Evolutionary conservation across 768 basidiomycete species (phyloP), one percentile per base, ranked within the genome.

Genomic region (Mycena leptocephala): DNA sequence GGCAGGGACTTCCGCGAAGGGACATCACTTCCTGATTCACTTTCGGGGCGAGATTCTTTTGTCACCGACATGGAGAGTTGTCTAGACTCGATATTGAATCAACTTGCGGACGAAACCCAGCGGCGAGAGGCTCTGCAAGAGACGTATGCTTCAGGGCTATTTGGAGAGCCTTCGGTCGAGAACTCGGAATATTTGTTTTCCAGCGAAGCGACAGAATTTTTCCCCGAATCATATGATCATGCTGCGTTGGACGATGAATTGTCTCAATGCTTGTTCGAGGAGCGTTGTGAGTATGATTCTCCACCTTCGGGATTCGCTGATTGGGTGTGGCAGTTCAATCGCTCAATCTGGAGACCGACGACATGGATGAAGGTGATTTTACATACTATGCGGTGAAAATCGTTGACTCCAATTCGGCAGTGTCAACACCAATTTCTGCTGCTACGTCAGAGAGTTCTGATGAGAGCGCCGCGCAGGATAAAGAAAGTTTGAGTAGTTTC

Each of bases 71-170:
- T 68, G 51, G 59, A 74, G 26, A 53, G 6, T 11, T 58, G 37
- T 22, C 30, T 73, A 1, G 56, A 73, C 20, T 56, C 63, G 28
- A 66, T 73, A 8, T 26, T 73, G 30, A 66, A 66, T 37, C 39
- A 58, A 9, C 72, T 66, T 5, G 72, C 72, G 8, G 72, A 66
- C 6, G 72, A 64, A 10, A 43, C 53, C 26, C 41, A 46, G 18
- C 63, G 55, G 22, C 72, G 64, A 26, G 53, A 58, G 35, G 28
- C 28, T 3, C 20, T 46, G 37, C 72, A 73, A 32, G 33, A 43
- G 51, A 41, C 18, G 39, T 59, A 65, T 73, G 63, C 63, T n/a
- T 18, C 72, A 18, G 46, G 24, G 6, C 37, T 32, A 41, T 48
- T 20, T 14, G 35, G 28, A 30, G 41, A 56, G 5, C 6, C 39